Evolutionary conservation across 2,329 filamentous ascomycete genomes (phyloP).

Genomic region (Diaporthe sp.): DNA sequence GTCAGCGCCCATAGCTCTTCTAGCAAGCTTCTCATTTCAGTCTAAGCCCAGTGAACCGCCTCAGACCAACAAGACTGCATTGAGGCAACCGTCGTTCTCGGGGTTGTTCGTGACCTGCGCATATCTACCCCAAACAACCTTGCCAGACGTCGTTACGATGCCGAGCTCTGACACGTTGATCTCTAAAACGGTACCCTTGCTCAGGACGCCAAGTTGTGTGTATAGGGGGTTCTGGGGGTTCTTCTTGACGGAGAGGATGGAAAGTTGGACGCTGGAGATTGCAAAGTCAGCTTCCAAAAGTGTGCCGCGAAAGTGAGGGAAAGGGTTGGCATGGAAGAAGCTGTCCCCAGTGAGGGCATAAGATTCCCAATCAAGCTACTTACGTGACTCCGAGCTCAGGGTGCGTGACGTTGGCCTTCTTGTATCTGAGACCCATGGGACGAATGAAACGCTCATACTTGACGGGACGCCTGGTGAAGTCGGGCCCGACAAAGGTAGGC

Average conservation of each 20-base stretch:
- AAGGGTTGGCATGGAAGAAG: not conserved
- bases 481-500: no score
- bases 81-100: constrained; percentile 47
- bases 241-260: constrained; percentile 76
- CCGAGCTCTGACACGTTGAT: constrained; percentile 95
- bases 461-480: not conserved
- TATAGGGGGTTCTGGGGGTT: constrained; percentile 89
- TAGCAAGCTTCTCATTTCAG: no score
- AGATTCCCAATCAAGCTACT: not conserved
- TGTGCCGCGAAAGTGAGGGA: no score
- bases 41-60: not conserved
- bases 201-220: constrained; percentile 90
- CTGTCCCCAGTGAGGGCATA: not conserved
- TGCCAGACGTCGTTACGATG: constrained; percentile 88
- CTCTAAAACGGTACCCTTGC: constrained; percentile 83
- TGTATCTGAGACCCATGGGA: constrained; percentile 60
- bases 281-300: no score
- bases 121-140: constrained; percentile 92
- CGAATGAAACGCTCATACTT: constrained; percentile 64
- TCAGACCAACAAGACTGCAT: constrained; percentile 43
- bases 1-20: no score
- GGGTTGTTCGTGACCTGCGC: constrained; percentile 74
- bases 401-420: constrained; percentile 66
- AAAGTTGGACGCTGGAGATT: constrained; percentile 73
- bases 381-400: constrained; percentile 82